phyloP scores from a whole-genome alignment of 768 basidiomycete species.

The Xanthoconium purpureum region DNA sequence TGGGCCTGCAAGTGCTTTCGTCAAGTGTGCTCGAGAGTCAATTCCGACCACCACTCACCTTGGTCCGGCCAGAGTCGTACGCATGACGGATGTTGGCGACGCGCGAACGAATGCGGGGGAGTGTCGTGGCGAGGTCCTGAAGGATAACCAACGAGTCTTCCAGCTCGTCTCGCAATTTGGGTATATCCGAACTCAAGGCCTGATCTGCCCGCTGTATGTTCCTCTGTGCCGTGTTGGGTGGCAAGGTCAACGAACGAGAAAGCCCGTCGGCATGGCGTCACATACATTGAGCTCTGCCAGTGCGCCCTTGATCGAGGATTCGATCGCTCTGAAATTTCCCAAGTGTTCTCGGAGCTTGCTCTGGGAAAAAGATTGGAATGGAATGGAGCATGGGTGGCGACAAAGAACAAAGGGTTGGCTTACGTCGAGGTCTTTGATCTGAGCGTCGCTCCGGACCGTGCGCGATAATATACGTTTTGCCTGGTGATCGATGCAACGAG shows the following conservation, averaged over 20 bases:
- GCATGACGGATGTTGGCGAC: constrained; percentile 59
- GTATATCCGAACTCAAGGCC: constrained; percentile 56
- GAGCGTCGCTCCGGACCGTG: constrained; percentile 47
- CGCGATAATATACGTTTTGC: constrained; percentile 47
- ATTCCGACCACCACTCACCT: constrained; percentile 39
- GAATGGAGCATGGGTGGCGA: not conserved
- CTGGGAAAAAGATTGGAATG: constrained; percentile 33
- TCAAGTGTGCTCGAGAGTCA: not conserved
- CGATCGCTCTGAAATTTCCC: constrained; percentile 72
- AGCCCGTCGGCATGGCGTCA: not conserved
- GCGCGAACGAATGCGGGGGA: constrained; percentile 62
- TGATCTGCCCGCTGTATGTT: constrained; percentile 58
- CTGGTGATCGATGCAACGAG: constrained; percentile 38
- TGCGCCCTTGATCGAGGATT: constrained; percentile 64
- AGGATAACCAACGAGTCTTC: constrained; percentile 59
- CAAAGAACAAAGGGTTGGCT: not conserved
- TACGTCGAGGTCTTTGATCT: constrained; percentile 64
- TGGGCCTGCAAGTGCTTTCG: constrained; percentile 47
- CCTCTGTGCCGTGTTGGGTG: constrained; percentile 37
- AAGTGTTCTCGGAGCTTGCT: constrained; percentile 64
- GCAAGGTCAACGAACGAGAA: not conserved
- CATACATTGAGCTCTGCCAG: constrained; percentile 57
- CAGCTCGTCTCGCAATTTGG: constrained; percentile 58
- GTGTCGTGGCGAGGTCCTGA: constrained; percentile 50
- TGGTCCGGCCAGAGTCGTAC: constrained; percentile 69